Base-by-base conservation (phyloP, 441 rosid genomes). In the Biscutella laevigata region DNA sequence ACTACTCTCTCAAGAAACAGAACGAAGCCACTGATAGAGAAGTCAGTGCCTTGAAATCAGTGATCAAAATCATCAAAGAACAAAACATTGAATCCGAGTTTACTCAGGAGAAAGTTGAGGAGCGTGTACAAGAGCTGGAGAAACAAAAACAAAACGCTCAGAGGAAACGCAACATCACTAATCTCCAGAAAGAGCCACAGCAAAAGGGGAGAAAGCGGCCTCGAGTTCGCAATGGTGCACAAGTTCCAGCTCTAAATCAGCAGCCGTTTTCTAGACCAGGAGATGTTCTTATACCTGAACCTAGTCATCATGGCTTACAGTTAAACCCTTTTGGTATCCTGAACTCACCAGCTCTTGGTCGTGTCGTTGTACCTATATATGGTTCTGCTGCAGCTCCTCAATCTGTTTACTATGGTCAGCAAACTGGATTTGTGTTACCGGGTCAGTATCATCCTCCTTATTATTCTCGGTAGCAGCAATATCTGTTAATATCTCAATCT, bases 1-100 rank as follows among this genome's bases (percentile, higher is more conserved):
- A 71, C 43, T 58, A 47, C 67, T 66, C 86, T 62, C 58, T 62
- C n/a, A 75, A 53, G 73, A 61, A 73, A 12, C 77, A 79, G 86
- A 81, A 79, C 59, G 77, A 73, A 48, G 86, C 87, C 20, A 55
- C 38, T 30, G 74, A 64, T 66, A 81, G 66, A 72, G 88, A 86
- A 71, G 20, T 78, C 4, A 57, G 60, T 69, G 85, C 84, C 0
- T 44, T 84, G 78, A 84, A 62, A 60, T 64, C 85, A 13, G 83
- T 72, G 15, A 70, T 84, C 53, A 74, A 74, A 73, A 54, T 82
- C 36, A 61, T 84, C 59, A 76, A 82, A 71, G 81, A 73, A 39
- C 75, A 53, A 42, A 74, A 73, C 15, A 84, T 86, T 16, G 78
- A 76, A 36, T 49, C 77, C 0, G 81, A 78, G 66, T 83, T 71